Conservation (phyloP, 805 yeast genomes). For the Monosporozyma unispora region DNA sequence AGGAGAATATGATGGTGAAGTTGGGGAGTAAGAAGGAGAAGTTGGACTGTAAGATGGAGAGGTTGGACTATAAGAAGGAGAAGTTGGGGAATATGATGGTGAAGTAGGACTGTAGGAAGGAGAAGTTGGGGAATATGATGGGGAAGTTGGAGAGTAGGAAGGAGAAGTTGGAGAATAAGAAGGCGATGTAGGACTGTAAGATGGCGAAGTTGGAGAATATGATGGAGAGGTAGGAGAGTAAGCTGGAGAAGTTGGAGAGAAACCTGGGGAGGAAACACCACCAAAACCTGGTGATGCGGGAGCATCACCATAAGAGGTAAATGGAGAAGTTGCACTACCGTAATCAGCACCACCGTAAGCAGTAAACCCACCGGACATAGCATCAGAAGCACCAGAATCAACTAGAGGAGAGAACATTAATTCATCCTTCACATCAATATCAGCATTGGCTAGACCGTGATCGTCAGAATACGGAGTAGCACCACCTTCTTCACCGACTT, state of each 20-base stretch:
- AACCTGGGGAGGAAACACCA: slow-evolving; percentile 55
- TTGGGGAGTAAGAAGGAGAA: slow-evolving; percentile 62
- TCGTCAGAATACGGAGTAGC: slow-evolving; percentile 83
- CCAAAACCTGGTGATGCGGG: slow-evolving; percentile 54
- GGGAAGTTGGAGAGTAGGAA: slow-evolving; percentile 69
- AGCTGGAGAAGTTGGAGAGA: slow-evolving; percentile 67
- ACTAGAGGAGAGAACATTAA: slow-evolving; percentile 88
- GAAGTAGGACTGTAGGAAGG: slow-evolving; percentile 72
- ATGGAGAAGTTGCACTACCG: slow-evolving; percentile 51
- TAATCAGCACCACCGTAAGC: slow-evolving; percentile 75
- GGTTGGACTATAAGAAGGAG: slow-evolving; percentile 62
- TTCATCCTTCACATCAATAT: slow-evolving; percentile 55
- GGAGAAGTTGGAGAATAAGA: slow-evolving; percentile 74
- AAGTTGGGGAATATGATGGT: slow-evolving; percentile 65
- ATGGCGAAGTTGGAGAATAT: slow-evolving; percentile 74
- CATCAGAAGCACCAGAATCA: slow-evolving; percentile 75
- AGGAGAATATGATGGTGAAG: slow-evolving; percentile 58
- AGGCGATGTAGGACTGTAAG: slow-evolving; percentile 67
- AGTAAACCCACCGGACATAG: slow-evolving; percentile 72
- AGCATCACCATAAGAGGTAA: slow-evolving; percentile 38
- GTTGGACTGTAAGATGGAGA: slow-evolving; percentile 77
- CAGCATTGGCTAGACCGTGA: slow-evolving; percentile 52
- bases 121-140: slow-evolving; percentile 66
- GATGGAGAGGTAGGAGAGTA: slow-evolving; percentile 77
- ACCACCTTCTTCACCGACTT: slow-evolving; percentile 58